Evolutionary conservation across 176 grass and related monocot species (phyloP).

Genomic region (Zea mays): Zm-B73-REFERENCE-NAM-5.0 NC_050100.1:59106001-59106500

Average conservation of each 20-base stretch:
- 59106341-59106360: neutral
- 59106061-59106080: neutral
- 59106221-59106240: neutral
- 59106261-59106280: neutral
- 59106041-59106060: neutral
- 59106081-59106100: neutral
- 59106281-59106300: neutral
- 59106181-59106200: neutral
- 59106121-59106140: neutral
- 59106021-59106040: neutral
- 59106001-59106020: neutral
- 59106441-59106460: neutral
- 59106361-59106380: neutral
- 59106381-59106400: neutral
- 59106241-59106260: too few relatives aligned
- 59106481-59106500: neutral
- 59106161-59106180: neutral
- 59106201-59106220: neutral
- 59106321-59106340: neutral
- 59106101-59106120: neutral
- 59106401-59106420: neutral
- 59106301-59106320: neutral
- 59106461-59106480: neutral
- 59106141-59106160: neutral
- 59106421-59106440: neutral